phyloP scores from a whole-genome alignment of 73 alveolate genomes.

The Stentor coeruleus region DNA sequence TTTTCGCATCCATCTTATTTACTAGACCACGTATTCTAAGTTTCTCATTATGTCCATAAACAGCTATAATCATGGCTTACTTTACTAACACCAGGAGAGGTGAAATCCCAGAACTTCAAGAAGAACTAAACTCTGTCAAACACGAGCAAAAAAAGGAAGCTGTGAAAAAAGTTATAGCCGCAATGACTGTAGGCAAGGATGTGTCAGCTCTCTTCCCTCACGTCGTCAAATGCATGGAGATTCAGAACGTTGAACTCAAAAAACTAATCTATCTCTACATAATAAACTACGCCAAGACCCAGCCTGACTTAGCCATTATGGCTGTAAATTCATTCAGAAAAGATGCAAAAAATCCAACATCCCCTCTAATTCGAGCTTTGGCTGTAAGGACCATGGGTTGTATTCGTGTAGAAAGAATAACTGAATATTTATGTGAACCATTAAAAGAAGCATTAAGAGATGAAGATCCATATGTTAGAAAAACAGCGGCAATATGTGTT shows the following conservation, averaged over 20 bases:
- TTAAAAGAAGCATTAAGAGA: slow-evolving; percentile 79
- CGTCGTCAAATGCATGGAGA: slow-evolving; percentile 95
- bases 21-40: too few species aligned
- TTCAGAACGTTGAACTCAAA: slow-evolving; percentile 93
- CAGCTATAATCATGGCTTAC: too few species aligned
- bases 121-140: slow-evolving; percentile 85
- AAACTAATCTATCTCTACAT: slow-evolving; percentile 96
- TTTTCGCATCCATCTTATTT: too few species aligned
- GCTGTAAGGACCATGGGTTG: slow-evolving; percentile 97
- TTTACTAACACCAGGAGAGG: slow-evolving; percentile 66
- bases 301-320: slow-evolving; percentile 97
- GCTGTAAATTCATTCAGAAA: slow-evolving; percentile 97
- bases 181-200: slow-evolving; percentile 98
- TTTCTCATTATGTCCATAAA: too few species aligned
- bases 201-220: slow-evolving; percentile 94
- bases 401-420: slow-evolving; percentile 71
- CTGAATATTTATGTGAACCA: slow-evolving; percentile 80
- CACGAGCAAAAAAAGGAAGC: slow-evolving; percentile 93
- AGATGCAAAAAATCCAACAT: slow-evolving; percentile 76
- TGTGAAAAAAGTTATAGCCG: slow-evolving; percentile 95
- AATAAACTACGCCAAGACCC: slow-evolving; percentile 96
- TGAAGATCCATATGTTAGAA: slow-evolving; percentile 97
- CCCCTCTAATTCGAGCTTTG: slow-evolving; percentile 85
- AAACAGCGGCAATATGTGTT: slow-evolving; percentile 98
- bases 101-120: slow-evolving; percentile 91